Percentiles rank a stretch among this genome's conserved stretches.
Conservation (phyloP, 805 yeast species). For the Wickerhamiella sorbophila region DNA sequence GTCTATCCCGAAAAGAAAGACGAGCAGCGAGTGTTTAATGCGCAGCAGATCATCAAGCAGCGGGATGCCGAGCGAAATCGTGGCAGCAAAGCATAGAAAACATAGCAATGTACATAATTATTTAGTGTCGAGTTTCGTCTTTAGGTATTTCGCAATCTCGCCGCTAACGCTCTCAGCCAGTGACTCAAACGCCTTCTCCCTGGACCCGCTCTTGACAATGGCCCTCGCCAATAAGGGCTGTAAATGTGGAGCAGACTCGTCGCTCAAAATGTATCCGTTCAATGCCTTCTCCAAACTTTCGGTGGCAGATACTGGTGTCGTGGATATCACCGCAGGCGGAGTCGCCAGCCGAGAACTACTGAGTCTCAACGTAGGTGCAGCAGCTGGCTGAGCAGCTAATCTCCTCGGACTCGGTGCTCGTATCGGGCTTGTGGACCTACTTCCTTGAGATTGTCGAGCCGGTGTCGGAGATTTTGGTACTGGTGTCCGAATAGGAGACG, state of each 20-base stretch:
- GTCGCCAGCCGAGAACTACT: neutral
- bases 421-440: no score
- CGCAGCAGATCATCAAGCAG: neutral
- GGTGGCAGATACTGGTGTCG: neutral
- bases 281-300: neutral
- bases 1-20: neutral
- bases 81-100: neutral
- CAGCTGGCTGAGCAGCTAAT: neutral
- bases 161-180: neutral
- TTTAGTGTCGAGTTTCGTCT: neutral
- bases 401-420: neutral
- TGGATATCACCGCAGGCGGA: neutral
- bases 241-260: neutral
- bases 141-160: neutral
- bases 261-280: neutral
- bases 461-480: neutral
- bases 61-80: neutral
- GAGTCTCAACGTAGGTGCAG: neutral
- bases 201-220: neutral
- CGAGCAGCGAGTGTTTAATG: neutral
- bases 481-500: neutral
- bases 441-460: neutral
- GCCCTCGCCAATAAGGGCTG: neutral
- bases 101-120: neutral
- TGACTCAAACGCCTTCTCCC: neutral